Conservation (phyloP, 441 rosid species). For the Eruca vesicaria region DNA sequence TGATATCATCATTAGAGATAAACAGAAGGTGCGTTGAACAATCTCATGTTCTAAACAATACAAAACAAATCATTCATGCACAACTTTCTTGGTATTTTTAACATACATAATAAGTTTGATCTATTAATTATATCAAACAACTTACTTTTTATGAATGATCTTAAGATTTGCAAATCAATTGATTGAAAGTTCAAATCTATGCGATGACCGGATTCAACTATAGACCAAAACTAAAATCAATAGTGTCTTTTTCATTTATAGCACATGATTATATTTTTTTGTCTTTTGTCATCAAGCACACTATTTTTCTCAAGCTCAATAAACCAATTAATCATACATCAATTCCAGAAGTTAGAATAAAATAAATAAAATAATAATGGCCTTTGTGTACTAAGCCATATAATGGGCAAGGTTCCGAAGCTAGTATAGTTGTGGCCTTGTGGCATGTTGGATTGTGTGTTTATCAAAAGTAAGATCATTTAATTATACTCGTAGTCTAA, state of each 20-base stretch:
- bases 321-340: not conserved
- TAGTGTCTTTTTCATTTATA: not conserved
- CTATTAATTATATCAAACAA: not conserved
- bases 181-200: not conserved
- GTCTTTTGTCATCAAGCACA: not conserved
- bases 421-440: not conserved
- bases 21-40: too few relatives aligned
- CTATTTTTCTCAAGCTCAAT: not conserved
- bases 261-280: not conserved
- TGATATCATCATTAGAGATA: too few relatives aligned
- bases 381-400: not conserved
- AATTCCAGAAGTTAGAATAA: not conserved
- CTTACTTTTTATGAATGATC: too few relatives aligned
- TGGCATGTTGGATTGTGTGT: not conserved
- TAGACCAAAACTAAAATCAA: not conserved
- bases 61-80: constrained; percentile 9
- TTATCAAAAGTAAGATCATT: not conserved
- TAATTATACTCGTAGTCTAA: not conserved
- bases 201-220: not conserved
- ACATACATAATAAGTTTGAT: not conserved
- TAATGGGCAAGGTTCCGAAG: not conserved
- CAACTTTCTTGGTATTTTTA: constrained; percentile 12
- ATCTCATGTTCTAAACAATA: constrained; percentile 5
- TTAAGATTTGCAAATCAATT: too few relatives aligned
- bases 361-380: not conserved